A percentile compares a stretch with the other conserved stretches of the same genome.
Evolutionary conservation across 2,329 filamentous ascomycete genomes (phyloP).

Genomic region (Chaetomium strumarium): DNA sequence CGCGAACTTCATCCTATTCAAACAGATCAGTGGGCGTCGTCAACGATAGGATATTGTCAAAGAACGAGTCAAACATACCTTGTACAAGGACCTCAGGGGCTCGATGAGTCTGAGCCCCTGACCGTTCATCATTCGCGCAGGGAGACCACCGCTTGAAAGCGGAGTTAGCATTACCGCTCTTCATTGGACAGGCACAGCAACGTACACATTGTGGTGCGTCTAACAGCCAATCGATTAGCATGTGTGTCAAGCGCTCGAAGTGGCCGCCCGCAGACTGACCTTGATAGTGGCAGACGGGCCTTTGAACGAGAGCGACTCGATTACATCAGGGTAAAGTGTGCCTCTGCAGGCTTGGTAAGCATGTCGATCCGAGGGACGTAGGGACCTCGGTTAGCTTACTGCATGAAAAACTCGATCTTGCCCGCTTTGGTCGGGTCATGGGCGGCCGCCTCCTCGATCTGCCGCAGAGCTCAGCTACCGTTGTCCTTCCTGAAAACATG

Average conservation of each 20-base stretch:
- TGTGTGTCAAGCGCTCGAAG: background rate
- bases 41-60: background rate
- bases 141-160: constrained; percentile 36
- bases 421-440: constrained; percentile 60
- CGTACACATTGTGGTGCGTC: constrained; percentile 24
- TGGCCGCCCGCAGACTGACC: background rate
- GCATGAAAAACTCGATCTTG: constrained; percentile 78
- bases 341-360: constrained; percentile 47
- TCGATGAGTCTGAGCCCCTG: constrained; percentile 63
- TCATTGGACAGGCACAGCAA: background rate
- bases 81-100: constrained; percentile 74
- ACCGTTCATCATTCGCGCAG: constrained; percentile 25
- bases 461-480: constrained; percentile 23
- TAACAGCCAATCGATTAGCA: constrained; percentile 21
- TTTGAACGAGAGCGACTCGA: constrained; percentile 45
- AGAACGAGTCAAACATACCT: constrained; percentile 47
- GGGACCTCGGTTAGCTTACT: constrained; percentile 34
- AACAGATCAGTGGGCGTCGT: background rate
- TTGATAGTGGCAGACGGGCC: constrained; percentile 46
- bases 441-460: constrained; percentile 63
- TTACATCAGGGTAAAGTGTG: constrained; percentile 60
- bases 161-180: constrained; percentile 7
- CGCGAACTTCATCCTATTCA: constrained; percentile 20
- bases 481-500: background rate
- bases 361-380: background rate